Evolutionary conservation across 768 basidiomycete species (phyloP).

Genomic region (Serendipita sp.): DNA sequence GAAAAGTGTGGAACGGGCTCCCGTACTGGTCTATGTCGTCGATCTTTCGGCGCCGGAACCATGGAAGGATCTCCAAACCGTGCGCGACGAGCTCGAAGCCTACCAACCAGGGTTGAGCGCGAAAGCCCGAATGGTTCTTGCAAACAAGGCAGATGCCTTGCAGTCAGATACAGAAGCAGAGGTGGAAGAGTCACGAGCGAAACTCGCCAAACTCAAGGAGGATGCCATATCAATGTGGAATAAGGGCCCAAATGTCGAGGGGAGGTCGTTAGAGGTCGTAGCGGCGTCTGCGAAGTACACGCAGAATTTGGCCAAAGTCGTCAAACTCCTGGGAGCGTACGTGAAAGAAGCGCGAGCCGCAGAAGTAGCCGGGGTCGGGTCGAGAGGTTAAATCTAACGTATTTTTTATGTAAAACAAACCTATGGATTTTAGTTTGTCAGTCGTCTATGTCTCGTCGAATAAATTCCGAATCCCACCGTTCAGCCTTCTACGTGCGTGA

Average conservation of each 20-base stretch:
- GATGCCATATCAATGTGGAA: constrained; percentile 37
- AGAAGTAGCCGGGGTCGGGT: no score
- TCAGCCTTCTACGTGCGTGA: not conserved
- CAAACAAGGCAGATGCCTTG: constrained; percentile 89
- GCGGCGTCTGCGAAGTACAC: constrained; percentile 76
- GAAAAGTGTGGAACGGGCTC: constrained; percentile 81
- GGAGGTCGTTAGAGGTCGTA: constrained; percentile 44
- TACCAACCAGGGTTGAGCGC: constrained; percentile 64
- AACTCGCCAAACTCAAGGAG: constrained; percentile 39
- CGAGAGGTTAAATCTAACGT: no score
- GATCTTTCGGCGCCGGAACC: constrained; percentile 65
- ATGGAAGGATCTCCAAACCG: constrained; percentile 55
- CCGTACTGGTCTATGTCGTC: constrained; percentile 81
- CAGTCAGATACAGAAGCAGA: constrained; percentile 28
- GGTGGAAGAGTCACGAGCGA: constrained; percentile 38
- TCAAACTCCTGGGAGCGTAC: constrained; percentile 50
- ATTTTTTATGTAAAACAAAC: no score
- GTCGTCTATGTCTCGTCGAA: no score
- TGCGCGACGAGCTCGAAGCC: constrained; percentile 71
- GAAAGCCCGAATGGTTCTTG: constrained; percentile 67
- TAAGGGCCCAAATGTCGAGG: constrained; percentile 15
- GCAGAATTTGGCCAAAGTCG: constrained; percentile 59
- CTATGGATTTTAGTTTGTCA: no score
- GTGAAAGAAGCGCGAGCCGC: constrained; percentile 33
- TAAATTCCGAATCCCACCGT: not conserved